These are phyloP conservation scores for Aspergillus pseudotamarii DNA, from an alignment of 2,329 filamentous ascomycete genomes.

Conservation along the genomic window DNA sequence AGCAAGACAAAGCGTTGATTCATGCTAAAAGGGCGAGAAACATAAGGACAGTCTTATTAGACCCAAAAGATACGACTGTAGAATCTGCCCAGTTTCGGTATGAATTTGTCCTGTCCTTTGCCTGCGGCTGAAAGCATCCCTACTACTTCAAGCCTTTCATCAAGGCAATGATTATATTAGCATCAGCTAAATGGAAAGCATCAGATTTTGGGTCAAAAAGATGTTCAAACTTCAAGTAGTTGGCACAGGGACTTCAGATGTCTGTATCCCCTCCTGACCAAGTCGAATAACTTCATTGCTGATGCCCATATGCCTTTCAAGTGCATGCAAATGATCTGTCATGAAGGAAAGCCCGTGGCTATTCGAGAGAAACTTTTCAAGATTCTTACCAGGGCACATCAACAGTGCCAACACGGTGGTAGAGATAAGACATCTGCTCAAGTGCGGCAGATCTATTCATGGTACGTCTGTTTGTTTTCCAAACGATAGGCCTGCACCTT, in stretches of 20 bases:
- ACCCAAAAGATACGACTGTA: slow-evolving; percentile 54
- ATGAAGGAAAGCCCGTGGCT: slow-evolving; percentile 56
- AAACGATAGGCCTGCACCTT: background rate
- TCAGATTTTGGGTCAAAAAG: slow-evolving; percentile 57
- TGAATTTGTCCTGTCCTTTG: background rate
- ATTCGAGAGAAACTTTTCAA: slow-evolving; percentile 55
- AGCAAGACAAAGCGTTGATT: slow-evolving; percentile 56
- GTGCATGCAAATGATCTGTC: slow-evolving; percentile 50
- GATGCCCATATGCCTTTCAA: slow-evolving; percentile 18
- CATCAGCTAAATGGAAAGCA: background rate
- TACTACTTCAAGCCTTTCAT: background rate
- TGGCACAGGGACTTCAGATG: slow-evolving; percentile 41
- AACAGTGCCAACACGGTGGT: slow-evolving; percentile 55
- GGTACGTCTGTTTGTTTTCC: slow-evolving; percentile 35
- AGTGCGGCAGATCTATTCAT: slow-evolving; percentile 54
- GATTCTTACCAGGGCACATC: slow-evolving; percentile 53
- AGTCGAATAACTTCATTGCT: slow-evolving; percentile 3
- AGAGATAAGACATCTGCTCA: slow-evolving; percentile 57
- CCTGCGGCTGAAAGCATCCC: background rate
- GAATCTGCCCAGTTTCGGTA: slow-evolving; percentile 56
- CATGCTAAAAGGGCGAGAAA: slow-evolving; percentile 51
- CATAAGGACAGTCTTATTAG: slow-evolving; percentile 50
- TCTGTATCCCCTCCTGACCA: slow-evolving; percentile 27
- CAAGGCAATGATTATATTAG: background rate
- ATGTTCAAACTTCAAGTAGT: slow-evolving; percentile 53